phyloP scores from a whole-genome alignment of 176 grass and related monocot species.

The Chloris gayana region DNA sequence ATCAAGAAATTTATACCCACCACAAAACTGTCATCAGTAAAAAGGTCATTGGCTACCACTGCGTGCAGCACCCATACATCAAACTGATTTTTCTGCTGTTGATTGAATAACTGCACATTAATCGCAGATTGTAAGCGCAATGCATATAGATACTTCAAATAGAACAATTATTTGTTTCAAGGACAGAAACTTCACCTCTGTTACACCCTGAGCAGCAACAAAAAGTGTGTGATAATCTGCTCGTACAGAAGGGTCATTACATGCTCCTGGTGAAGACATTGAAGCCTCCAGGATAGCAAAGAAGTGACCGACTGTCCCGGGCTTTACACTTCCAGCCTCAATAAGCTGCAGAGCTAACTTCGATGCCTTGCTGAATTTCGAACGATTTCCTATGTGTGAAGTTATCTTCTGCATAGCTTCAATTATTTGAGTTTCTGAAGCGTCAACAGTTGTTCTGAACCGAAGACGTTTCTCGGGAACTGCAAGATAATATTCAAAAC shows the following conservation, averaged over 20 bases:
- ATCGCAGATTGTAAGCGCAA: constrained; percentile 24
- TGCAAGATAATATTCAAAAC: constrained; percentile 19
- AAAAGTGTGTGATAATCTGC: constrained; percentile 74
- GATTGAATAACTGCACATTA: constrained; percentile 62
- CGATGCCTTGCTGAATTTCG: constrained; percentile 92
- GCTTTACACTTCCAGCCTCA: constrained; percentile 80
- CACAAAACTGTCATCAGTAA: constrained; percentile 98
- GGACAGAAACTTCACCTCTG: constrained; percentile 62
- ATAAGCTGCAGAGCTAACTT: constrained; percentile 86
- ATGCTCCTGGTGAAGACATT: constrained; percentile 70
- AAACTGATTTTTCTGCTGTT: constrained; percentile 80
- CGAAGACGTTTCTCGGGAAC: constrained; percentile 71
- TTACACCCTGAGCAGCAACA: constrained; percentile 53
- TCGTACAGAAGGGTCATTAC: constrained; percentile 63
- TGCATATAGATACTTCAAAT: background rate
- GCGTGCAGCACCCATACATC: constrained; percentile 74
- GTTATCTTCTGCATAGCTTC: constrained; percentile 96
- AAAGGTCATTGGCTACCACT: constrained; percentile 96
- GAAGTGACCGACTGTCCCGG: constrained; percentile 71
- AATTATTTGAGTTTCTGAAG: constrained; percentile 76
- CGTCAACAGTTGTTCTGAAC: constrained; percentile 87
- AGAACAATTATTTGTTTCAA: constrained; percentile 10
- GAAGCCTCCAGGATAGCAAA: constrained; percentile 77
- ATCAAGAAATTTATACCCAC: constrained; percentile 47
- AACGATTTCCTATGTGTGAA: constrained; percentile 85